phyloP scores from a whole-genome alignment of 2,329 filamentous ascomycete genomes.

The Tolypocladium amazonense region DNA sequence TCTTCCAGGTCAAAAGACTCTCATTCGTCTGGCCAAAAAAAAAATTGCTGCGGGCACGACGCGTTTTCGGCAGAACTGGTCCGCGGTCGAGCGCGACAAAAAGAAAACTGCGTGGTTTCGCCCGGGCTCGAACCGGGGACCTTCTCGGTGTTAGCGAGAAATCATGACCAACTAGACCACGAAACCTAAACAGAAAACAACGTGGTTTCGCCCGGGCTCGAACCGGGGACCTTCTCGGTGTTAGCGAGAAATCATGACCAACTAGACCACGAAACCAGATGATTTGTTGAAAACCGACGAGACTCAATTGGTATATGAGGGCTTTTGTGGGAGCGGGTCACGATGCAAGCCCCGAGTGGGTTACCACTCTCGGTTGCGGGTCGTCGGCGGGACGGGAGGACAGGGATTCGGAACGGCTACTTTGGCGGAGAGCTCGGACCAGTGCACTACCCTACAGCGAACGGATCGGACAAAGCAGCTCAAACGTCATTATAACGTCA shows the following conservation, averaged over 20 bases:
- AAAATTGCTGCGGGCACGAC: no score
- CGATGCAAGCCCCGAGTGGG: neutral
- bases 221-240: constrained; percentile 28
- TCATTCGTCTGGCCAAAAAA: no score
- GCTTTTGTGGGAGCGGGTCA: neutral
- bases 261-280: constrained; percentile 25
- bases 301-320: neutral
- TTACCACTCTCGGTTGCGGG: neutral
- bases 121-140: constrained; percentile 27
- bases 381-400: neutral
- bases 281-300: neutral
- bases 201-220: constrained; percentile 25
- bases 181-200: constrained; percentile 17
- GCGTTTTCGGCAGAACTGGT: neutral
- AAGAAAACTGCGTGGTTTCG: constrained; percentile 19
- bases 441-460: neutral
- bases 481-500: neutral
- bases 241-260: constrained; percentile 28
- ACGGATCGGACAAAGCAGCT: neutral
- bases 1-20: no score
- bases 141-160: constrained; percentile 28
- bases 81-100: neutral
- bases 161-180: constrained; percentile 28
- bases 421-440: neutral
- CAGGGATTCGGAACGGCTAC: neutral